Conservation (phyloP, 1,284 basidiomycete species). For the Cutaneotrichosporon mucoides region DNA sequence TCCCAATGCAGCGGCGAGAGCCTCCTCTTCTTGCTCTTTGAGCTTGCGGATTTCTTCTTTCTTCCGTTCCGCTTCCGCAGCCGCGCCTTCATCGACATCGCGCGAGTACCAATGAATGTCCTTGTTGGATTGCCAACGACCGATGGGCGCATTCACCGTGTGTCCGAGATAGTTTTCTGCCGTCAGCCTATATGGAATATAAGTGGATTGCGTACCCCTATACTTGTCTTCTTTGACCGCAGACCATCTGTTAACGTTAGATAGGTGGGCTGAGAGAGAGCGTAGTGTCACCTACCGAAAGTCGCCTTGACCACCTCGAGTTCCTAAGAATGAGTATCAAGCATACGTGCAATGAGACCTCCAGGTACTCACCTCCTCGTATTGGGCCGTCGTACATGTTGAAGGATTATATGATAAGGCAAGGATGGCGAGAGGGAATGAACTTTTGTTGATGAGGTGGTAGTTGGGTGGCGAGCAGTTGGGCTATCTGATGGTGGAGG, state of each 20-base stretch:
- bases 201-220: constrained; percentile 60
- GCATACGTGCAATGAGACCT: background rate
- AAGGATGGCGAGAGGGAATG: too few species aligned
- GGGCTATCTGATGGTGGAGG: too few species aligned
- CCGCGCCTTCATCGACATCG: constrained; percentile 55
- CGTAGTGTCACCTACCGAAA: constrained; percentile 50
- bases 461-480: background rate
- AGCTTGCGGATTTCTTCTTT: constrained; percentile 66
- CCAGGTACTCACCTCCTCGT: constrained; percentile 35
- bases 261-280: background rate
- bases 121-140: constrained; percentile 92
- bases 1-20: constrained; percentile 70
- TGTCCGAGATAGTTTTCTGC: constrained; percentile 80
- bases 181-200: background rate
- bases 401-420: too few species aligned
- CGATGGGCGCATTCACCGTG: constrained; percentile 85
- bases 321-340: constrained; percentile 52
- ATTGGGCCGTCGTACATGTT: constrained; percentile 45
- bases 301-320: constrained; percentile 79
- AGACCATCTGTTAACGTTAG: constrained; percentile 62
- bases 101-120: constrained; percentile 89
- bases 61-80: constrained; percentile 32
- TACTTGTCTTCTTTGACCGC: constrained; percentile 87
- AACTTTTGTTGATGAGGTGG: background rate
- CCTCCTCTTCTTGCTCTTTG: constrained; percentile 83